Evolutionary conservation across 2,329 filamentous ascomycete genomes (phyloP).

Genomic region (Diplodia seriata): DNA sequence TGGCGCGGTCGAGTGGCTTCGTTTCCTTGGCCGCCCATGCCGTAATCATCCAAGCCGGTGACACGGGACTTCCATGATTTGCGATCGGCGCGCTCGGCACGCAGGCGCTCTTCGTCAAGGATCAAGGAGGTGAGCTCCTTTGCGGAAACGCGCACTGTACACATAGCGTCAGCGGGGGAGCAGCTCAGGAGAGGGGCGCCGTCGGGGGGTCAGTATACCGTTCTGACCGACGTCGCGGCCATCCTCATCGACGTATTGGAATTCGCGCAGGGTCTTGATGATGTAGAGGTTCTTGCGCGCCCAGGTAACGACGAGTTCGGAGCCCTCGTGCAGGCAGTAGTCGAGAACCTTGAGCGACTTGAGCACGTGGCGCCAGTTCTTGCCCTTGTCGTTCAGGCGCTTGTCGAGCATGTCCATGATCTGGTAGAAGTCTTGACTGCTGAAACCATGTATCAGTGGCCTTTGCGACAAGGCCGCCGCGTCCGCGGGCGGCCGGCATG

Average conservation of each 20-base stretch:
- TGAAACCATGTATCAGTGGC: conserved; percentile 51
- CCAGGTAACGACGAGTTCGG: conserved; percentile 96
- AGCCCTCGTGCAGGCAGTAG: conserved; percentile 97
- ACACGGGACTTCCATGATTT: conserved; percentile 98
- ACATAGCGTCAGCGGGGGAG: conserved; percentile 28
- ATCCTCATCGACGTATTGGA: conserved; percentile 95
- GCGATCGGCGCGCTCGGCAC: conserved; percentile 86
- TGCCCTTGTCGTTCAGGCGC: conserved; percentile 97
- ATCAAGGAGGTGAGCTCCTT: conserved; percentile 94
- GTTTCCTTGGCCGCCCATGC: conserved; percentile 50
- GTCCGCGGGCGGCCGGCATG: conserved; percentile 14
- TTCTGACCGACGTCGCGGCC: conserved; percentile 95
- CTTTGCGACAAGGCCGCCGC: conserved; percentile 22
- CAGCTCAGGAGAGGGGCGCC: conserved; percentile 13
- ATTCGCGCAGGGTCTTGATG: conserved; percentile 97
- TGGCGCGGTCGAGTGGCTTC: conserved; percentile 48
- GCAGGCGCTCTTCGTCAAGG: conserved; percentile 89
- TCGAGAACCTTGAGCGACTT: conserved; percentile 98
- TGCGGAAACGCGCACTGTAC: conserved; percentile 85
- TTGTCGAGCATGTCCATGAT: conserved; percentile 99
- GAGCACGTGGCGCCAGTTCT: conserved; percentile 98
- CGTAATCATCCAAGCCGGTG: conserved; percentile 86
- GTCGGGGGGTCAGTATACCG: conserved; percentile 64
- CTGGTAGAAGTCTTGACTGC: conserved; percentile 96
- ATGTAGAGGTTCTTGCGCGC: conserved; percentile 98